Conservation (phyloP, 2,329 filamentous ascomycete genomes). For the Calonectria pauciramosa region DNA sequence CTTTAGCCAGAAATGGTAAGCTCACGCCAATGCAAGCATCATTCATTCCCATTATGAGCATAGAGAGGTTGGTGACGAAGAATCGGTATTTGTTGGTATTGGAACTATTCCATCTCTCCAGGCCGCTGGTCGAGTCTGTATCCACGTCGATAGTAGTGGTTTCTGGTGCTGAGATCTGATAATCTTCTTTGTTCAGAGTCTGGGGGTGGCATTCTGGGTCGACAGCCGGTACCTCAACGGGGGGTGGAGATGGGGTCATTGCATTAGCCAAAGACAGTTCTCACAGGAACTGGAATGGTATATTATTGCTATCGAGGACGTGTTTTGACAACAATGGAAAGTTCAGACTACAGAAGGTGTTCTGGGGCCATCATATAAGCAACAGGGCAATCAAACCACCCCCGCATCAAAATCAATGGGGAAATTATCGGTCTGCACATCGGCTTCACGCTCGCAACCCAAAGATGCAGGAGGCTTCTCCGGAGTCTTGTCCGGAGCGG, state of each 20-base stretch:
- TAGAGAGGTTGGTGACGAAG: conserved; percentile 70
- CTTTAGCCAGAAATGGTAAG: conserved; percentile 25
- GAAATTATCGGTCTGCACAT: background rate
- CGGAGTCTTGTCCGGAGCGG: background rate
- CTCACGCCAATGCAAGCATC: conserved; percentile 75
- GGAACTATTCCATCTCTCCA: conserved; percentile 75
- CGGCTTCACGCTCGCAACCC: background rate
- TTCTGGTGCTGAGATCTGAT: background rate
- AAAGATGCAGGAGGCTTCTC: background rate
- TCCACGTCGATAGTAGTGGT: conserved; percentile 15
- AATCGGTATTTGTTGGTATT: conserved; percentile 70
- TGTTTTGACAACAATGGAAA: background rate
- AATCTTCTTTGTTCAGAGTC: background rate
- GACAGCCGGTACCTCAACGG: background rate
- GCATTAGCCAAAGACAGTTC: background rate
- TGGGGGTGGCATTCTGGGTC: background rate
- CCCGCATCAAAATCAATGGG: background rate
- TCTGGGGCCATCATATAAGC: background rate
- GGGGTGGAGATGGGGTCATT: background rate
- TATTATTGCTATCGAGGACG: background rate
- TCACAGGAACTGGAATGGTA: too few relatives aligned
- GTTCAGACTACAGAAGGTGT: background rate
- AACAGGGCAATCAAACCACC: background rate
- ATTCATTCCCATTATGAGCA: conserved; percentile 77
- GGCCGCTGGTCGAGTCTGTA: conserved; percentile 26